phyloP scores from a whole-genome alignment of 345 rosid genomes.

The Eucalyptus decipiens region DNA sequence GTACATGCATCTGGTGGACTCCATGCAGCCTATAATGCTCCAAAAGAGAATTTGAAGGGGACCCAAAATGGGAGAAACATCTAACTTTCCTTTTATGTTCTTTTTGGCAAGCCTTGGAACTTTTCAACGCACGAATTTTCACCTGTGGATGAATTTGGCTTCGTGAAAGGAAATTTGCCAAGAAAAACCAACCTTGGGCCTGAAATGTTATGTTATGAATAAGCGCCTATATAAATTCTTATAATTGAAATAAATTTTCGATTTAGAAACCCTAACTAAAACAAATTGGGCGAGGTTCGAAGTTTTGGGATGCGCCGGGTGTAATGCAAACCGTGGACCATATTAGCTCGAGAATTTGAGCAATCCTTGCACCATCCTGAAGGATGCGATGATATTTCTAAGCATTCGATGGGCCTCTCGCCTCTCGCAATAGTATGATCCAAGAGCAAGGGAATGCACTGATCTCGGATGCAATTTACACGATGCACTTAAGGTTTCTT shows the following conservation, averaged over 20 bases:
- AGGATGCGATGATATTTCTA: neutral
- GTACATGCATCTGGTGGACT: neutral
- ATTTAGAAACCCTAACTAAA: neutral
- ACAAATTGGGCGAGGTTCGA: neutral
- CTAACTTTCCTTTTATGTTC: neutral
- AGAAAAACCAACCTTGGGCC: neutral
- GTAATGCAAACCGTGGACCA: neutral
- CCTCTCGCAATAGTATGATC: neutral
- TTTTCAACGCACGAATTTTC: neutral
- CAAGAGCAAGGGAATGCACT: neutral
- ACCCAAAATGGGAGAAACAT: neutral
- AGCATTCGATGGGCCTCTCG: neutral
- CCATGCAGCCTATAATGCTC: neutral
- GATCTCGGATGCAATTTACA: neutral
- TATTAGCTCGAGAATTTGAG: neutral
- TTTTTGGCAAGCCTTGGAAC: neutral
- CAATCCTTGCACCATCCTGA: neutral
- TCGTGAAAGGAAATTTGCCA: neutral
- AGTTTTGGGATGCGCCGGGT: neutral
- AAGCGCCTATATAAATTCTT: neutral
- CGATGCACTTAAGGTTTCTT: neutral
- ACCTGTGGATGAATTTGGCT: neutral
- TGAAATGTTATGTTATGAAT: neutral
- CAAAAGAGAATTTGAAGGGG: neutral
- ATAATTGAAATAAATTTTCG: neutral